phyloP scores from a whole-genome alignment of 192 early-diverging fungal genomes.

The Coemansia reversa region DNA sequence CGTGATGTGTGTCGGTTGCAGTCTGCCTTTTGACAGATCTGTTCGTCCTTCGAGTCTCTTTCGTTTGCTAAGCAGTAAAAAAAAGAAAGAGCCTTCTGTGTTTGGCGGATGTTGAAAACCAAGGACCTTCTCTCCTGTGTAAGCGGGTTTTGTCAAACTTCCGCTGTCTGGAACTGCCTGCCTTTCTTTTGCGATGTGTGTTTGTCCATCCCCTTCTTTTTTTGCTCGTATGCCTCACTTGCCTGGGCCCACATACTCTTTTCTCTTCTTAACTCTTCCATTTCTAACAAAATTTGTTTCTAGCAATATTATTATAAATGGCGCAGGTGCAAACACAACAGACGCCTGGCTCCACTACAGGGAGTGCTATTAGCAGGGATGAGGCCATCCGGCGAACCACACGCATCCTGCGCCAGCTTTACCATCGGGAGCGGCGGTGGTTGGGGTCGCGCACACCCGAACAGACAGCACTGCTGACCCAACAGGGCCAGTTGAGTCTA shows the following conservation, averaged over 20 bases:
- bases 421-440: conserved; percentile 42
- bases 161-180: not conserved
- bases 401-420: conserved; percentile 39
- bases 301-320: not conserved
- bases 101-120: not conserved
- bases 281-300: not conserved
- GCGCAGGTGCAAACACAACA: not conserved
- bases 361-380: conserved; percentile 5
- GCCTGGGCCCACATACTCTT: not conserved
- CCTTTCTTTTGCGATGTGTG: not conserved
- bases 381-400: conserved; percentile 42
- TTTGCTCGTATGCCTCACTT: not conserved
- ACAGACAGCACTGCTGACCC: conserved; percentile 27
- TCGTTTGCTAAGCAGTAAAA: not conserved
- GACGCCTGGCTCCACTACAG: not conserved
- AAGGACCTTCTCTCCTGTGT: too few species aligned
- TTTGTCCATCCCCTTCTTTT: not conserved
- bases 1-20: not conserved
- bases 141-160: not conserved
- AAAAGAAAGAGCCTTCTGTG: not conserved
- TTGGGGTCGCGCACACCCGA: conserved; percentile 22
- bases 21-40: not conserved
- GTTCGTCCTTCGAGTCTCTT: not conserved
- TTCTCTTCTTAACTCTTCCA: not conserved
- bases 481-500: conserved; percentile 34